Percentiles rank a stretch among this genome's conserved stretches.
Evolutionary conservation across 1,284 basidiomycete genomes (phyloP).

Genomic region (Rhodotorula sp.): DNA sequence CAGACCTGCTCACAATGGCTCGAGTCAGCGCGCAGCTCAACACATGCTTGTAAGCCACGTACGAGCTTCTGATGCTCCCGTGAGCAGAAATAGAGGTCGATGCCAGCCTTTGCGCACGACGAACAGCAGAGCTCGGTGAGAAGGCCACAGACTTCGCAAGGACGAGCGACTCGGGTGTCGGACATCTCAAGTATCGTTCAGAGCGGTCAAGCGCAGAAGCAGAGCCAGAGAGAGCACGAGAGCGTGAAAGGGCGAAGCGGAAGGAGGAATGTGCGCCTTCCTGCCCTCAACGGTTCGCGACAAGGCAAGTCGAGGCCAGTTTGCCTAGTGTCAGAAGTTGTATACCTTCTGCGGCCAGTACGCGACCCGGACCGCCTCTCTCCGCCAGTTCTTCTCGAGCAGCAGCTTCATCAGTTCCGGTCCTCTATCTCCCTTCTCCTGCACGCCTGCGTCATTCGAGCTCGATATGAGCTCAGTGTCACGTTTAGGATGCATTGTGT

Average conservation of each 20-base stretch:
- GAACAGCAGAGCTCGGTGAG: background rate
- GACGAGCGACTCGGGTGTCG: background rate
- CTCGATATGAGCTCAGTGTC: background rate
- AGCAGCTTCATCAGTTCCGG: too few relatives aligned
- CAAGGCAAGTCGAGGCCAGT: too few relatives aligned
- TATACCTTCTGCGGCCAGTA: too few relatives aligned
- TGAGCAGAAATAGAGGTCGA: constrained; percentile 1
- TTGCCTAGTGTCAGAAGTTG: too few relatives aligned
- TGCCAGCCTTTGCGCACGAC: background rate
- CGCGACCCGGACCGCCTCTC: too few relatives aligned
- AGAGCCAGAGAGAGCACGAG: background rate
- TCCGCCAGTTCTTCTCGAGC: too few relatives aligned
- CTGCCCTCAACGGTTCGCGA: too few relatives aligned
- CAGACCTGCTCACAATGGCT: too few relatives aligned
- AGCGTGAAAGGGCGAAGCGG: background rate
- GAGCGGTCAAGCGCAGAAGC: background rate
- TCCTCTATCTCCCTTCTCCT: background rate
- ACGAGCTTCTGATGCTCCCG: background rate
- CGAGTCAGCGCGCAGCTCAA: too few relatives aligned
- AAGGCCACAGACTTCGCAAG: background rate
- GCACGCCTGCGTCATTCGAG: background rate
- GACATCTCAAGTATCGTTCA: background rate
- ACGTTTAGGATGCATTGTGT: background rate
- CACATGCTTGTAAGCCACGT: too few relatives aligned
- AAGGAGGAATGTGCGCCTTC: too few relatives aligned